These are phyloP conservation scores for Microdochium trichocladiopsis DNA, from an alignment of 2,329 filamentous ascomycete genomes.

Conservation along the genomic window DNA sequence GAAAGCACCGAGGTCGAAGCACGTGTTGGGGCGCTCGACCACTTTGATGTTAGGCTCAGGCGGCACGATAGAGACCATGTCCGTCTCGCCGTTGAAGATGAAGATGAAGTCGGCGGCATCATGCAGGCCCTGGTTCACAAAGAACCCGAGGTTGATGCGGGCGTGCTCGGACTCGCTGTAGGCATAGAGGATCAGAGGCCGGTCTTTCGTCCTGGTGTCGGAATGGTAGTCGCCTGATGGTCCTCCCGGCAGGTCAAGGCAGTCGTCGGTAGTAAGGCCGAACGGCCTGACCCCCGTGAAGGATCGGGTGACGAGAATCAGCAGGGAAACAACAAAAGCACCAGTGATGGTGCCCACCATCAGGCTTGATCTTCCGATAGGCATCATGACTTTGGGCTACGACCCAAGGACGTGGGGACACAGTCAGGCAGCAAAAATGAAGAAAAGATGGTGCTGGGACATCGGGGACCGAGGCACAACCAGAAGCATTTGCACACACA, in stretches of 20 bases:
- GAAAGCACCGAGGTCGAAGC: slow-evolving; percentile 26
- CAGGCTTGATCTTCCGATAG: not conserved
- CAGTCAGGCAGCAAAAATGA: not conserved
- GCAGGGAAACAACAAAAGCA: not conserved
- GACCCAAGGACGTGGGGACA: not conserved
- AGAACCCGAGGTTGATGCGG: slow-evolving; percentile 25
- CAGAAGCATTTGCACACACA: too few species aligned
- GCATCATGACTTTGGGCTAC: not conserved
- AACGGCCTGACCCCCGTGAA: not conserved
- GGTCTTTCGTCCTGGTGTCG: slow-evolving; percentile 2
- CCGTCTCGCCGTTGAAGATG: slow-evolving; percentile 26
- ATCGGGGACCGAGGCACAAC: too few species aligned
- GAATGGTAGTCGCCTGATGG: not conserved
- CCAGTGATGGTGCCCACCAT: not conserved
- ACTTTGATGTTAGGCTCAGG: slow-evolving; percentile 20
- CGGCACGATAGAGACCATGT: slow-evolving; percentile 17
- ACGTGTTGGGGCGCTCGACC: slow-evolving; percentile 21
- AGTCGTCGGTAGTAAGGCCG: not conserved
- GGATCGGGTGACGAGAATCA: not conserved
- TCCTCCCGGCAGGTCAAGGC: not conserved
- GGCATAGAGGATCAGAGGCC: slow-evolving; percentile 24
- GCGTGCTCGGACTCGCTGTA: slow-evolving; percentile 24
- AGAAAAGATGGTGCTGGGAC: not conserved
- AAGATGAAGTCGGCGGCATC: slow-evolving; percentile 29
- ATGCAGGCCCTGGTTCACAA: slow-evolving; percentile 27